Conservation (phyloP, 306 rosid genomes). For the Luffa aegyptiaca region DNA sequence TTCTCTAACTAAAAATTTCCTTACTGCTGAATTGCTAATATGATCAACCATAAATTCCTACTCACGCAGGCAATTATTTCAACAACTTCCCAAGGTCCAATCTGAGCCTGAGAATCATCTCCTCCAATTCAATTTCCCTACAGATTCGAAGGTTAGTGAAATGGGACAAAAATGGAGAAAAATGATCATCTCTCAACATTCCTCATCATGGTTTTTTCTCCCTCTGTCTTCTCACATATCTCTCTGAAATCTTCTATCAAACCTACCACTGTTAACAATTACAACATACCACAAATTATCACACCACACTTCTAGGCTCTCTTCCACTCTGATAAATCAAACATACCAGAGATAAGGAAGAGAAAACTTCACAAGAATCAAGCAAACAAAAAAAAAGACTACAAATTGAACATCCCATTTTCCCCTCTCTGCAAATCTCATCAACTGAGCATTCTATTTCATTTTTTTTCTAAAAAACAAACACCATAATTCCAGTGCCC, state of each 20-base stretch:
- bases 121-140: not conserved
- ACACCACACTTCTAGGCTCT: not conserved
- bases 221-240: not conserved
- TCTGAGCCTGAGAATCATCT: not conserved
- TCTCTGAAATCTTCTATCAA: not conserved
- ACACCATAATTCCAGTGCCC: too few relatives aligned
- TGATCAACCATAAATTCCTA: not conserved
- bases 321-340: not conserved
- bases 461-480: too few relatives aligned
- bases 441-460: too few relatives aligned
- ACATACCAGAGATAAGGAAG: not conserved
- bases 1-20: too few relatives aligned
- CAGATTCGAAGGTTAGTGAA: not conserved
- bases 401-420: too few relatives aligned
- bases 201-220: not conserved
- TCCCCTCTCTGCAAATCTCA: too few relatives aligned
- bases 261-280: not conserved
- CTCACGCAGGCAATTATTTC: not conserved
- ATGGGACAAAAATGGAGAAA: not conserved
- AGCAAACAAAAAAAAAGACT: not conserved
- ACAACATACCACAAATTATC: not conserved
- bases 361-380: not conserved
- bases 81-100: not conserved
- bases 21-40: not conserved
- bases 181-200: not conserved